A percentile compares a stretch with the other conserved stretches of the same genome.
Conservation (phyloP, 78 protist genomes). For the Dictyostelium firmibasis region DNA sequence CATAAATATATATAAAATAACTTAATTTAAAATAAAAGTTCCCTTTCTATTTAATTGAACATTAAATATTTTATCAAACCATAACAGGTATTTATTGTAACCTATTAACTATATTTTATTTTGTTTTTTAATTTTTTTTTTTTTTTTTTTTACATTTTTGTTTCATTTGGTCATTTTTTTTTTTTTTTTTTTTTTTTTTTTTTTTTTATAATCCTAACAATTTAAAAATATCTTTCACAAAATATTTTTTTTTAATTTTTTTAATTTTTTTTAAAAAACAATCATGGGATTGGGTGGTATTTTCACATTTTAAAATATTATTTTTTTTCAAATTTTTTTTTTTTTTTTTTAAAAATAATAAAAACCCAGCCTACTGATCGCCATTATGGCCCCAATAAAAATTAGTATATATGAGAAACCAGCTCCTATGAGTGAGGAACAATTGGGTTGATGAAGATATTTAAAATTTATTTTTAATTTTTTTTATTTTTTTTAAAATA, state of each 20-base stretch:
- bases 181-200: too few species aligned
- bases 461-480: neutral
- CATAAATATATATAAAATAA: neutral
- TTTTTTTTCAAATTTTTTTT: too few species aligned
- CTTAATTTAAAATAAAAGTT: neutral
- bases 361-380: neutral
- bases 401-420: neutral
- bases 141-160: too few species aligned
- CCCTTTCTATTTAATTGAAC: neutral
- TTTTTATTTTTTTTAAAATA: neutral
- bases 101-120: neutral
- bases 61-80: neutral
- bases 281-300: neutral
- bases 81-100: neutral
- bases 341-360: too few species aligned
- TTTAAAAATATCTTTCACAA: too few species aligned
- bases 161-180: too few species aligned
- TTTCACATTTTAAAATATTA: neutral
- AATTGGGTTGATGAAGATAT: neutral
- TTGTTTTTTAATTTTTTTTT: too few species aligned
- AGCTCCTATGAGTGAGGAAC: neutral
- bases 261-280: too few species aligned
- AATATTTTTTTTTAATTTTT: too few species aligned
- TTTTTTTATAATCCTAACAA: too few species aligned
- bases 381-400: neutral